A percentile compares a stretch with the other conserved stretches of the same genome.
Evolutionary conservation across 495 filamentous ascomycete genomes (phyloP).

Genomic region (Entonaema liquescens): DNA sequence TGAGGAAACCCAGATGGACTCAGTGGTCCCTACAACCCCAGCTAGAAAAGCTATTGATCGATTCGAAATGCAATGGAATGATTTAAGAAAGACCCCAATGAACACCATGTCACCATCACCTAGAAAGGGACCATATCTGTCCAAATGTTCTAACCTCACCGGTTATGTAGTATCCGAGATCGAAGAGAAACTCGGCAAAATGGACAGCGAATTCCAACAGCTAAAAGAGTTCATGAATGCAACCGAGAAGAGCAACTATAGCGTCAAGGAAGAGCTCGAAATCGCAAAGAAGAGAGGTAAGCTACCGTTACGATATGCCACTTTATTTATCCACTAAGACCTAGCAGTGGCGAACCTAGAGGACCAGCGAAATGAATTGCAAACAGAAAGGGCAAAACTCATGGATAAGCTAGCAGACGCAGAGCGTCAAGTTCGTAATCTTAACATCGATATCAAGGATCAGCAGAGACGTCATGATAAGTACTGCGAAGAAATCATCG

Average conservation of each 20-base stretch:
- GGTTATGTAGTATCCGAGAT: constrained; percentile 75
- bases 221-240: constrained; percentile 70
- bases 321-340: constrained; percentile 9
- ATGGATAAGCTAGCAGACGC: constrained; percentile 67
- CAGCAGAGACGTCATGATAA: constrained; percentile 38
- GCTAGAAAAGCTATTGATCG: constrained; percentile 12
- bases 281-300: constrained; percentile 78
- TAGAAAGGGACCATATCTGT: constrained; percentile 65
- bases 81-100: constrained; percentile 22
- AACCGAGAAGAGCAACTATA: constrained; percentile 66
- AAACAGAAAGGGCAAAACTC: constrained; percentile 63
- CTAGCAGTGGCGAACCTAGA: constrained; percentile 73
- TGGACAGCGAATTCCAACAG: constrained; percentile 68
- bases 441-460: constrained; percentile 54
- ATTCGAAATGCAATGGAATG: constrained; percentile 22
- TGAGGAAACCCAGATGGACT: constrained; percentile 40
- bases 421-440: constrained; percentile 53
- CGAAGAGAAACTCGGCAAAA: constrained; percentile 68
- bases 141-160: constrained; percentile 71
- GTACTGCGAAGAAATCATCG: constrained; percentile 34
- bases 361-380: constrained; percentile 63
- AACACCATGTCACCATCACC: constrained; percentile 48
- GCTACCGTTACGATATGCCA: constrained; percentile 39
- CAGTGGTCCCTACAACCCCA: constrained; percentile 47
- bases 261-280: constrained; percentile 72